Evolutionary conservation across 2,329 filamentous ascomycete species (phyloP).

Genomic region (Penicillium capsulatum): DNA sequence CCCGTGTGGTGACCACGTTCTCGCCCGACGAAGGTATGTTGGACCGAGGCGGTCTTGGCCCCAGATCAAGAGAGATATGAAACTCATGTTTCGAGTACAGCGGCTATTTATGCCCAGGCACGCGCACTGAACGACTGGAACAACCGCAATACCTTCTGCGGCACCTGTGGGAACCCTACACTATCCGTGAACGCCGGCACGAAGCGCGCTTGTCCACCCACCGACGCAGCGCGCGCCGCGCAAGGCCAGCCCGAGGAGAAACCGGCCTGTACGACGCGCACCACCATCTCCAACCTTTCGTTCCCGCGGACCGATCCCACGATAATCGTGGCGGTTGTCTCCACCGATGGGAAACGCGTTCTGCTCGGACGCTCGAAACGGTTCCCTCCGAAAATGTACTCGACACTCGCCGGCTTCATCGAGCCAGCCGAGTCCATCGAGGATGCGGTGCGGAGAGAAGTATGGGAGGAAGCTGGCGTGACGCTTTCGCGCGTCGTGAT

Average conservation of each 20-base stretch:
- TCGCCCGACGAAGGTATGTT: constrained; percentile 57
- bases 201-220: constrained; percentile 45
- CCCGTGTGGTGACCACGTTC: constrained; percentile 60
- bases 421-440: constrained; percentile 83
- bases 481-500: constrained; percentile 71
- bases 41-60: not conserved
- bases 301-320: constrained; percentile 93
- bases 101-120: constrained; percentile 85
- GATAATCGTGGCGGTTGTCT: constrained; percentile 91
- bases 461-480: constrained; percentile 82
- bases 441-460: constrained; percentile 76
- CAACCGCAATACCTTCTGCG: constrained; percentile 84
- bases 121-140: constrained; percentile 94
- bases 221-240: constrained; percentile 33
- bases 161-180: constrained; percentile 77
- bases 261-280: constrained; percentile 72
- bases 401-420: constrained; percentile 80
- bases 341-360: constrained; percentile 68
- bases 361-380: constrained; percentile 81
- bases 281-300: constrained; percentile 80
- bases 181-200: constrained; percentile 49
- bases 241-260: constrained; percentile 44
- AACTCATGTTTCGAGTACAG: constrained; percentile 43
- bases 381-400: constrained; percentile 83
- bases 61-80: not conserved